Conservation (phyloP, 345 rosid genomes). For the Excoecaria agallocha region DNA sequence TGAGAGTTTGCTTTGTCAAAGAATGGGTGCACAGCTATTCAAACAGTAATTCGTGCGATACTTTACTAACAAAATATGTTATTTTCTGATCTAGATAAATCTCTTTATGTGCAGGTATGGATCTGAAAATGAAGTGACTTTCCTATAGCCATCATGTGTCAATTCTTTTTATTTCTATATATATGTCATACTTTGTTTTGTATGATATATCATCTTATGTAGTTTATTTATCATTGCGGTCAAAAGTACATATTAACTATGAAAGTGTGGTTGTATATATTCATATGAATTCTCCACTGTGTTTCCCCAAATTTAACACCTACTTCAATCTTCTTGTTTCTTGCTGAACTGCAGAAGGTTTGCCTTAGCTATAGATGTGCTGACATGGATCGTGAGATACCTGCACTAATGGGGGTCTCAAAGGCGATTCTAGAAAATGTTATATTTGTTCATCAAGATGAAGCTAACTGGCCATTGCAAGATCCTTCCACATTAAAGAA, state of each 20-base stretch:
- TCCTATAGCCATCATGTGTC: not conserved
- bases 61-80: not conserved
- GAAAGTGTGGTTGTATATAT: not conserved
- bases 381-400: conserved; percentile 96
- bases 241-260: not conserved
- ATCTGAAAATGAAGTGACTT: not conserved
- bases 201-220: not conserved
- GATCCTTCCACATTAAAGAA: conserved; percentile 92
- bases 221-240: not conserved
- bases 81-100: not conserved
- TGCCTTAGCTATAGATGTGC: conserved; percentile 98
- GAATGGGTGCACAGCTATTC: not conserved
- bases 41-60: not conserved
- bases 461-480: conserved; percentile 96
- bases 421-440: conserved; percentile 95
- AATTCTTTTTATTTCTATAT: not conserved
- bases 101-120: too few species aligned
- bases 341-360: conserved; percentile 66
- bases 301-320: too few species aligned
- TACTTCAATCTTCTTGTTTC: conserved; percentile 5
- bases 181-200: not conserved
- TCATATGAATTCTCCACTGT: too few species aligned
- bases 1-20: not conserved
- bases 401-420: conserved; percentile 97
- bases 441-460: conserved; percentile 96